A percentile compares a stretch with the other conserved stretches of the same genome.
These are phyloP conservation scores for Amaranthus hypochondriacus DNA, from an alignment of 148 eudicot genomes.

Conservation along the genomic window DNA sequence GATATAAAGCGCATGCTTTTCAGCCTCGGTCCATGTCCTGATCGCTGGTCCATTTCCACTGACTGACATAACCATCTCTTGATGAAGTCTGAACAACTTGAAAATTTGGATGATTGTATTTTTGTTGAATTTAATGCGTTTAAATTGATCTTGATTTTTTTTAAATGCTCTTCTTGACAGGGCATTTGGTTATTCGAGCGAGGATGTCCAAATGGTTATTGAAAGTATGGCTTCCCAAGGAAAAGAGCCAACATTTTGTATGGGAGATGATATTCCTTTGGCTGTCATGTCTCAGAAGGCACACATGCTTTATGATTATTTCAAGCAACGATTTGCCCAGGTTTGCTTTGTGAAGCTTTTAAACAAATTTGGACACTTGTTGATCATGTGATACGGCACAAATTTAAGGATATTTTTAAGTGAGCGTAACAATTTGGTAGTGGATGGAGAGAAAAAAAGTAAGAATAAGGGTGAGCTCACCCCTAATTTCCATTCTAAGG, in stretches of 20 bases:
- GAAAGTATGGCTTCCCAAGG: constrained; percentile 98
- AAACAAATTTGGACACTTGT: neutral
- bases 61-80: too few relatives aligned
- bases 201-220: constrained; percentile 99
- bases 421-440: neutral
- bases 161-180: constrained; percentile 32
- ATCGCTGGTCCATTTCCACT: neutral
- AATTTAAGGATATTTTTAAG: neutral
- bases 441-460: neutral
- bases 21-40: neutral
- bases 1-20: too few relatives aligned
- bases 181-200: constrained; percentile 99
- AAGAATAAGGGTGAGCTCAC: neutral
- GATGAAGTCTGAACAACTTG: too few relatives aligned
- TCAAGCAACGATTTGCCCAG: constrained; percentile 99
- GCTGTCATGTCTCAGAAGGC: constrained; percentile 84
- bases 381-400: neutral
- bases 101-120: neutral
- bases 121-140: neutral
- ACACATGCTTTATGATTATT: constrained; percentile 91
- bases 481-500: too few relatives aligned
- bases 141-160: neutral
- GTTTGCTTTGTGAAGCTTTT: constrained; percentile 29
- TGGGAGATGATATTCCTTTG: constrained; percentile 95
- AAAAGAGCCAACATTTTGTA: constrained; percentile 97